Base-by-base conservation (phyloP, 768 basidiomycete species). In the Ramaria sp. region DNA sequence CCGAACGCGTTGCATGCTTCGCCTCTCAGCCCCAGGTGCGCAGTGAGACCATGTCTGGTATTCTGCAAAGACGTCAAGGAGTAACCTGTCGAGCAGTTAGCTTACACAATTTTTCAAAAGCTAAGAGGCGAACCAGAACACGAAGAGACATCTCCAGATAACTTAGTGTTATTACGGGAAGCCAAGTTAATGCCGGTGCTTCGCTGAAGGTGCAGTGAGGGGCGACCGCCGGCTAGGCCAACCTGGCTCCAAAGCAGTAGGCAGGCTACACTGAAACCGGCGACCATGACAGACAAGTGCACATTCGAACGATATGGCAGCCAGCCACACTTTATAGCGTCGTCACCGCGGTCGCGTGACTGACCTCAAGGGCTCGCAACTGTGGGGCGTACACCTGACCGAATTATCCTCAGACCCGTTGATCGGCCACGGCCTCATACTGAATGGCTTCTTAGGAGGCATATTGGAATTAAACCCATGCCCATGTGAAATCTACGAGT, bases 1-100 rank as follows among this genome's bases (percentile, higher is more conserved):
- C 85, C 84, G 62, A 84, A 88, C 3, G 79, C 81, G 60, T 86
- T 74, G 64, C 86, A 89, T 9, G 78, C 72, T 15, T 68, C 39
- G 1, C 83, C 83, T 1, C 77, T 75, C 7, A 88, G 71, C 37
- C 65, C 67, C 4, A 88, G 69, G 17, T 73, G 70, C 27, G 83
- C 85, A 0, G 71, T 76, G 27, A 88, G 69, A 24, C 84, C 83
- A 12, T 63, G 71, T 15, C 63, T 59, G 3, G 70, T 77, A 60
- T 79, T 70, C 7, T 65, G 55, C 19, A 87, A 60, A 1, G 70
- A 69, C 15, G 66, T 63, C 19, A 88, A 66, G 6, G 70, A 69
- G 62, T 87, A 88, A 15, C 86, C 86, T 82, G 54, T 20, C 9
- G 2, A 19, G 7, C 45, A 12, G 17, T 45, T 10, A 31, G 22